Evolutionary conservation across 2,329 filamentous ascomycete species (phyloP), one percentile per base, ranked within the genome.

Genomic region (Aspergillus floridensis): DNA sequence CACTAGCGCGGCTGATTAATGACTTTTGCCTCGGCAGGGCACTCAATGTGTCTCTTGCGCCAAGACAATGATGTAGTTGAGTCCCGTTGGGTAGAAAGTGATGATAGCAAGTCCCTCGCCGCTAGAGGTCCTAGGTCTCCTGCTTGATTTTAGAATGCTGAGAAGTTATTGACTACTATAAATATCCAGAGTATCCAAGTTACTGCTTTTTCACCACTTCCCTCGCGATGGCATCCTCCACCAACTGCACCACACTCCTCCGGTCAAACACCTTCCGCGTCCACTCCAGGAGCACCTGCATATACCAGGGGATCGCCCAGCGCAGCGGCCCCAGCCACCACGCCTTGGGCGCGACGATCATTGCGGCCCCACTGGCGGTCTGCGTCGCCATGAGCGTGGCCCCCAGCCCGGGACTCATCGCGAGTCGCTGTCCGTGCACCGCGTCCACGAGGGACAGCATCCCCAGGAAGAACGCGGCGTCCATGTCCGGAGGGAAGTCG

Each of bases 401-500:
- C 14, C 41, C 46, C 4, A 51, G 24, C 4, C 49, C 29, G 7
- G 46, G 31, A 1, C 26, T 55, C 58, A 60, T 60, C 4, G 44
- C 26, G 12, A 57, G 7, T 8, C 58, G 54, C 8, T 49, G 31
- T 2, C 49, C 26, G 14, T 49, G 14, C 19, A 60, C 12, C 6
- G 58, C 58, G 21, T 60, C 58, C 3, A 57, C 54, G 8, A 57
- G 46, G 2, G 41, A 41, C 3, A 60, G 46, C 2, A 60, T 26
- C 2, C 44, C 58, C 7, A 60, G 54, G 47, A 60, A 60, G 24
- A 57, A 60, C 5, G 58, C 53, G 7, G 50, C 50, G 22, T 60
- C 58, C 50, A 60, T 57, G n/a, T 60, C 58, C 0, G 58, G 54
- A 6, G 58, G 54, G 3, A 60, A 60, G 46, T 60, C 58, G 10